Percentiles rank a stretch among this genome's conserved stretches.
Conservation (phyloP, 2,329 filamentous ascomycete species). For the Colletotrichum cuscutae region DNA sequence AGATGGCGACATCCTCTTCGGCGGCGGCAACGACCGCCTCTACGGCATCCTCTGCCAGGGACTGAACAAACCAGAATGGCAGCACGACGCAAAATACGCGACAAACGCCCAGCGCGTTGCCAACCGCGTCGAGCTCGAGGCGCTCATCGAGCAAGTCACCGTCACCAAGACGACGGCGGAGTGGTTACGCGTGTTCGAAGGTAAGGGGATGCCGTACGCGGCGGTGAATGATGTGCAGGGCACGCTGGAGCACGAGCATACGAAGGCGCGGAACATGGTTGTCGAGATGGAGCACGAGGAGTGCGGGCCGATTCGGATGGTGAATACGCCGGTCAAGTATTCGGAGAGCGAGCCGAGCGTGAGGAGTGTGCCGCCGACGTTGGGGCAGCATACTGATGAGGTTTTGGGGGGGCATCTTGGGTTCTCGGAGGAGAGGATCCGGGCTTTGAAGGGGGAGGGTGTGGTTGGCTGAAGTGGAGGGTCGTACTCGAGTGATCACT, state of each 20-base stretch:
- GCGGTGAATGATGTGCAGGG: conserved; percentile 93
- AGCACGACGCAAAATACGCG: conserved; percentile 66
- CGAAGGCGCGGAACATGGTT: conserved; percentile 88
- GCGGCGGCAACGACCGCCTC: conserved; percentile 77
- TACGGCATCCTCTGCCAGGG: conserved; percentile 73
- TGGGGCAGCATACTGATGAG: conserved; percentile 89
- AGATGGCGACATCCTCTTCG: conserved; percentile 76
- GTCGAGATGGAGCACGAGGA: conserved; percentile 83
- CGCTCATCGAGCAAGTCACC: conserved; percentile 80
- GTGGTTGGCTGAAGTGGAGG: too few species aligned
- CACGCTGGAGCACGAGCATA: conserved; percentile 86
- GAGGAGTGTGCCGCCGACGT: conserved; percentile 80
- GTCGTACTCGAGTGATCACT: too few species aligned
- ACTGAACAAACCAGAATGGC: conserved; percentile 69
- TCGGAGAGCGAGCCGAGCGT: conserved; percentile 83
- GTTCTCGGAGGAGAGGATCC: conserved; percentile 68
- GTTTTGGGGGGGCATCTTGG: conserved; percentile 74
- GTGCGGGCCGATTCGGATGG: conserved; percentile 88
- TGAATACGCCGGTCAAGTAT: conserved; percentile 96
- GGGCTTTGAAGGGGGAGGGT: conserved; percentile 71
- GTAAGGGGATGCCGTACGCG: conserved; percentile 90
- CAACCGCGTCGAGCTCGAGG: conserved; percentile 81
- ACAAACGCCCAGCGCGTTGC: conserved; percentile 73
- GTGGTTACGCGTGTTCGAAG: conserved; percentile 88
- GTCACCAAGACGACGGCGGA: conserved; percentile 82